Evolutionary conservation across 495 filamentous ascomycete genomes (phyloP), one percentile per base, ranked within the genome.

Genomic region (Aspergillus sparsus): DNA sequence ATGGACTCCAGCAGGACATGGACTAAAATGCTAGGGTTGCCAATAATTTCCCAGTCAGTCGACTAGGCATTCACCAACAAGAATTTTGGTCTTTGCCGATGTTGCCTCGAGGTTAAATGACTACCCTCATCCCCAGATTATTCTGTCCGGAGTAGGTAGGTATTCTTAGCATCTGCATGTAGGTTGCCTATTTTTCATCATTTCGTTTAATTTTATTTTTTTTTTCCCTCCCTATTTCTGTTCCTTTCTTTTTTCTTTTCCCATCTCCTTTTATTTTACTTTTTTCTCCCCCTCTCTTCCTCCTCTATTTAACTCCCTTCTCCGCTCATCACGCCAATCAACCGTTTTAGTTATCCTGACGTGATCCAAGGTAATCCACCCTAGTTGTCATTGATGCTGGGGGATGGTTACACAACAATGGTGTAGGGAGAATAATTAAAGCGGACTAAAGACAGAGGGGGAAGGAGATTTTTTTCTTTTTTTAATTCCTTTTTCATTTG

Each of bases 31-130:
- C 21, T 27, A 27, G 21, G 21, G 21, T 3, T 27, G 21, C 21
- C 21, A 27, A 27, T 27, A 9, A 41, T 10, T 41, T 9, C 37
- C 4, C 13, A 13, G 13, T 41, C 9, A 41, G 9, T 13, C 37
- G 37, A 41, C 9, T 41, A 18, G 16, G 9, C 15, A 18, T 18
- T 9, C 10, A 6, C 16, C 8, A 32, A 51, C 49, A 11, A 34
- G 21, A 51, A 33, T 51, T 51, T 32, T 32, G 21, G 21, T 15
- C 49, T 18, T 51, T 51, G 49, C 49, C 49, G 49, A 51, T 31
- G 21, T 51, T 51, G 21, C 49, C 49, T 51, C 49, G 21, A 51
- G 27, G 32, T 51, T 51, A 51, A 12, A 33, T n/a, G n/a, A 33
- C 4, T 7, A 51, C n/a, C 34, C 21, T 34, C 32, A 11, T 51